Evolutionary conservation across 148 eudicot species (phyloP).

Genomic region (Chenopodium quinoa): DNA sequence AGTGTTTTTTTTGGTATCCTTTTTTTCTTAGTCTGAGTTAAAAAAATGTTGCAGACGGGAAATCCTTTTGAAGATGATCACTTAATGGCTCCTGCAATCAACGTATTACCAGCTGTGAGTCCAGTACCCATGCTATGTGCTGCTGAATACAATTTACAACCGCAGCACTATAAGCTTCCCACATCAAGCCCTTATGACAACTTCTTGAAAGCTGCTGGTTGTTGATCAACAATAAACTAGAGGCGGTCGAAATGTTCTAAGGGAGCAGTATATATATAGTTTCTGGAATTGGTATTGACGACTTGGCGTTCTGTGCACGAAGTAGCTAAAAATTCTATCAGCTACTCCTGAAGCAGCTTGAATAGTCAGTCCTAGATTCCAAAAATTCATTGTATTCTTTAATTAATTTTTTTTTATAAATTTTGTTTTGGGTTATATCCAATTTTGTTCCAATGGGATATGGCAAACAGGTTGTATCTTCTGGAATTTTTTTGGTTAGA

Average conservation of each 20-base stretch:
- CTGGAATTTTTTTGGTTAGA: slow-evolving; percentile 9
- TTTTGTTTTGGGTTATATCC: background rate
- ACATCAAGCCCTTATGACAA: slow-evolving; percentile 73
- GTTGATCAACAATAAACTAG: slow-evolving; percentile 26
- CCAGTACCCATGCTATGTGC: slow-evolving; percentile 37
- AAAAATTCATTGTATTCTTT: slow-evolving; percentile 29
- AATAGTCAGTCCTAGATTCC: slow-evolving; percentile 22
- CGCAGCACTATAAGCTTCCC: slow-evolving; percentile 56
- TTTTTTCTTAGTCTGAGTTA: background rate
- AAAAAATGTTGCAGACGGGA: slow-evolving; percentile 39
- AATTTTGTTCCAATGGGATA: background rate
- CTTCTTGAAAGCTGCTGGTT: slow-evolving; percentile 79
- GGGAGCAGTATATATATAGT: background rate
- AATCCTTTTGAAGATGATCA: slow-evolving; percentile 50
- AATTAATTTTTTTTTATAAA: slow-evolving; percentile 13
- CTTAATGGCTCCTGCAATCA: slow-evolving; percentile 13
- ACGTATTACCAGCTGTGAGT: slow-evolving; percentile 16
- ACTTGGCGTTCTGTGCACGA: slow-evolving; percentile 7
- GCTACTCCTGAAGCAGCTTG: slow-evolving; percentile 27
- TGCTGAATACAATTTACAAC: slow-evolving; percentile 48
- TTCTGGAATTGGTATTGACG: slow-evolving; percentile 3
- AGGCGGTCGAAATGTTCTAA: background rate
- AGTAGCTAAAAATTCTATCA: slow-evolving; percentile 12
- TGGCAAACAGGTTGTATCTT: slow-evolving; percentile 12
- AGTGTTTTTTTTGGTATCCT: background rate